Conservation (phyloP, 495 filamentous ascomycete species). For the Neurospora sp. region DNA sequence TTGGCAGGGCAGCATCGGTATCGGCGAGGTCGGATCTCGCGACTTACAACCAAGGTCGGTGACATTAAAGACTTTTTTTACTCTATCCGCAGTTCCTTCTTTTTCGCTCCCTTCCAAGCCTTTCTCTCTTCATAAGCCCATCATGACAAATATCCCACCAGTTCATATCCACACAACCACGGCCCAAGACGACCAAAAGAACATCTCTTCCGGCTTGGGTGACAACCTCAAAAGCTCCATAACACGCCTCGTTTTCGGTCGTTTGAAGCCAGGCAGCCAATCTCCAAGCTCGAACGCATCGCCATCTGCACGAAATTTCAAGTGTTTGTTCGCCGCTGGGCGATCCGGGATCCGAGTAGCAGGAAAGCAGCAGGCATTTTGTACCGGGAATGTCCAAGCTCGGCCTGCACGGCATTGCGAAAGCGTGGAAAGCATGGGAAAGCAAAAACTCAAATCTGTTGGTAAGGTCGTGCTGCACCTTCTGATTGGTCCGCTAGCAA, state of each 20-base stretch:
- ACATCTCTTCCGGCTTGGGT: conserved; percentile 4
- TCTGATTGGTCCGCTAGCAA: background rate
- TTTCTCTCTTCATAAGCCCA: background rate
- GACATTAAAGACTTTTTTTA: background rate
- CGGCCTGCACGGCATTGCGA: background rate
- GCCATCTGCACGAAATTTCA: background rate
- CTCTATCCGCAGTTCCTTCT: background rate
- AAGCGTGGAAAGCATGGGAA: background rate
- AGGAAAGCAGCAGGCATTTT: background rate
- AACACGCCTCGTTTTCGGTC: background rate
- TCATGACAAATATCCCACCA: background rate
- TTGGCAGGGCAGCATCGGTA: background rate
- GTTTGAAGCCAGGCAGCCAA: background rate
- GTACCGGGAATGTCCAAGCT: background rate
- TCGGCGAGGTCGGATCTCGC: background rate
- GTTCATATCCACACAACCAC: background rate
- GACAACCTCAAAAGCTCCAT: background rate
- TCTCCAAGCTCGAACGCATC: conserved; percentile 2
- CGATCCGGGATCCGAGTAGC: background rate
- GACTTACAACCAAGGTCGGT: background rate
- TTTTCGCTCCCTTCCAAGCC: background rate
- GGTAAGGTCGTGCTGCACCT: background rate
- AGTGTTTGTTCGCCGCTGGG: background rate
- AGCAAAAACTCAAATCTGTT: background rate
- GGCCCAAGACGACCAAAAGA: background rate